Evolutionary conservation across 345 rosid genomes (phyloP).

Genomic region (Lepidium aucheri): DNA sequence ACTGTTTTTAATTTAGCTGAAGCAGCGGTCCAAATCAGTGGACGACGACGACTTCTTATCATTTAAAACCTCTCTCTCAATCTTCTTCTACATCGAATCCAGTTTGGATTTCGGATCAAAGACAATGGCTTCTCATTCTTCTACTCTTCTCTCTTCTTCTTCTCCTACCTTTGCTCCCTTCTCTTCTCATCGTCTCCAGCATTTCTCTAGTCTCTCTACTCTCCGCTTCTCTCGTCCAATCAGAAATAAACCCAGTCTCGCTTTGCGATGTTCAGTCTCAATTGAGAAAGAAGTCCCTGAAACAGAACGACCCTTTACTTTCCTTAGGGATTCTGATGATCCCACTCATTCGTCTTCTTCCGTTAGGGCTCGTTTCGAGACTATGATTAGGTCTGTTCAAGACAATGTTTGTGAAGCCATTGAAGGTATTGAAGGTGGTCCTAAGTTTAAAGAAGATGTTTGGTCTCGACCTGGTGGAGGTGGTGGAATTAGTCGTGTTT

Average conservation of each 20-base stretch:
- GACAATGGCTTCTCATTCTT: slow-evolving; percentile 24
- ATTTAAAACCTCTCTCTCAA: neutral
- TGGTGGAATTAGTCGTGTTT: slow-evolving; percentile 92
- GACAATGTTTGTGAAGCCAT: slow-evolving; percentile 70
- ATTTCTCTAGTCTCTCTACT: slow-evolving; percentile 2
- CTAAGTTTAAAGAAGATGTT: slow-evolving; percentile 87
- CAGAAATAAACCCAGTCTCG: neutral
- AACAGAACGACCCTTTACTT: slow-evolving; percentile 64
- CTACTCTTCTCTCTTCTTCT: slow-evolving; percentile 15
- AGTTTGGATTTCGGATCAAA: slow-evolving; percentile 1
- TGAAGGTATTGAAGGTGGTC: slow-evolving; percentile 53
- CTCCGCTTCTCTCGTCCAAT: slow-evolving; percentile 6
- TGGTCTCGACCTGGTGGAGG: slow-evolving; percentile 99
- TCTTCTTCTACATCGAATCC: slow-evolving; percentile 10
- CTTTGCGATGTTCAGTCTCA: slow-evolving; percentile 40
- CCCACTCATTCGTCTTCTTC: slow-evolving; percentile 24
- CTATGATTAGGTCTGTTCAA: slow-evolving; percentile 79
- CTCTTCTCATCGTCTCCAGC: slow-evolving; percentile 12
- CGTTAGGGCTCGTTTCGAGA: slow-evolving; percentile 82
- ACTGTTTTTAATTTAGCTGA: neutral
- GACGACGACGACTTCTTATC: slow-evolving; percentile 25
- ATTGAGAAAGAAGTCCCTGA: slow-evolving; percentile 58
- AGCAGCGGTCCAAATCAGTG: slow-evolving; percentile 15
- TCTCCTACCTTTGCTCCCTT: slow-evolving; percentile 7
- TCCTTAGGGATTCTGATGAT: slow-evolving; percentile 59